Conservation (phyloP, 2,329 filamentous ascomycete species). For the Hypoxylon sp. region DNA sequence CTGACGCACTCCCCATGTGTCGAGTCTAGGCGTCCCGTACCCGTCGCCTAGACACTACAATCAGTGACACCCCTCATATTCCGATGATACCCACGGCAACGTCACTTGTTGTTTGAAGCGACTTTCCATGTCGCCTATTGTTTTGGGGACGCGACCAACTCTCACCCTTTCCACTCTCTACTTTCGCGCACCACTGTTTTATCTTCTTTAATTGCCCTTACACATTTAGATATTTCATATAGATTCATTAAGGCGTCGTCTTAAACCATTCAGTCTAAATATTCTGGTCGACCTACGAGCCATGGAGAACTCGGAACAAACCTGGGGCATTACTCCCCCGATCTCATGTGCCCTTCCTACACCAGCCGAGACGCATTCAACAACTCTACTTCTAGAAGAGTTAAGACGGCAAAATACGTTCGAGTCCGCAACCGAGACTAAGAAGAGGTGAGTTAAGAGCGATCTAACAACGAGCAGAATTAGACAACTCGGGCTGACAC, state of each 20-base stretch:
- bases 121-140: constrained; percentile 23
- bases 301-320: constrained; percentile 52
- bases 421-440: constrained; percentile 84
- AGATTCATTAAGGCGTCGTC: background rate
- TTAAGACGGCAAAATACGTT: constrained; percentile 93
- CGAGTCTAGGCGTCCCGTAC: constrained; percentile 15
- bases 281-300: constrained; percentile 6
- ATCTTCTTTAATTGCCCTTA: constrained; percentile 16
- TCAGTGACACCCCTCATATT: constrained; percentile 13
- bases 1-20: constrained; percentile 5
- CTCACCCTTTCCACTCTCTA: constrained; percentile 11
- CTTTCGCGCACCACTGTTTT: constrained; percentile 1
- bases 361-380: constrained; percentile 80
- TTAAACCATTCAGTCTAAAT: background rate
- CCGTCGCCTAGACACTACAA: constrained; percentile 8
- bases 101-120: constrained; percentile 25
- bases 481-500: constrained; percentile 53
- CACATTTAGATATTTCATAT: background rate
- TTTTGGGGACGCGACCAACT: constrained; percentile 14
- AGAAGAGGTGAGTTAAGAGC: constrained; percentile 75
- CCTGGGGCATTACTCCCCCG: constrained; percentile 82
- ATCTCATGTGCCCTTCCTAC: constrained; percentile 85
- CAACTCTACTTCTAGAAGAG: constrained; percentile 85
- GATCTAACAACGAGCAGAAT: background rate
- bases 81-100: constrained; percentile 27